Conservation (phyloP, 2,329 filamentous ascomycete genomes). For the Pyrenophora tritici-repentis region DNA sequence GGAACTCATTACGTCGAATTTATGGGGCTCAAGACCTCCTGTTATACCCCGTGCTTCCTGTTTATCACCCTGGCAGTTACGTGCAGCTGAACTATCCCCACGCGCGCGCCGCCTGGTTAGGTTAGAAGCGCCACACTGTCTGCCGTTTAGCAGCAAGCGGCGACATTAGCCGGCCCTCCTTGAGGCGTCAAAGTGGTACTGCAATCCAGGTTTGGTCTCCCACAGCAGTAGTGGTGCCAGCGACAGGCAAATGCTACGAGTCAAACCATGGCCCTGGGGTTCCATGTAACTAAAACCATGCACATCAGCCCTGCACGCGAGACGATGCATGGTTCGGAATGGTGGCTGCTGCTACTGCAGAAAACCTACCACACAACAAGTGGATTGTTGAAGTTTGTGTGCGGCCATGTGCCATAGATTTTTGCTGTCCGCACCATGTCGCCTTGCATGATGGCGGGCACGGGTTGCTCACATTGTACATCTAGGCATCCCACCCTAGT, state of each 20-base stretch:
- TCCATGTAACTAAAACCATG: conserved; percentile 10
- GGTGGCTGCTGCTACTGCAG: conserved; percentile 1
- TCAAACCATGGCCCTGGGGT: conserved; percentile 19
- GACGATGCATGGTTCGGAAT: conserved; percentile 6
- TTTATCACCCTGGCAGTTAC: neutral
- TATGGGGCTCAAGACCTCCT: neutral
- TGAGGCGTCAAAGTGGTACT: conserved; percentile 5
- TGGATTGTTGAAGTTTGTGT: neutral
- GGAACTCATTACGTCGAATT: neutral
- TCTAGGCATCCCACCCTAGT: conserved; percentile 2
- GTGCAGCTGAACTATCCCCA: neutral
- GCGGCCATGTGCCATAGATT: neutral
- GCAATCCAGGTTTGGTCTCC: neutral
- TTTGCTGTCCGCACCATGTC: neutral
- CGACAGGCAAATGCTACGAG: conserved; percentile 9
- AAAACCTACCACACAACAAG: neutral
- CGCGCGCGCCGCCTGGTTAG: conserved; percentile 1
- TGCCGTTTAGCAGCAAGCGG: neutral
- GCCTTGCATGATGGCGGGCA: neutral
- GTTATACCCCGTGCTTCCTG: neutral
- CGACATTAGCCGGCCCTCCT: conserved; percentile 12
- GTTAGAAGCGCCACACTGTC: conserved; percentile 3
- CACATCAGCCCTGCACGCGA: conserved; percentile 23
- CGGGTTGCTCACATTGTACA: neutral
- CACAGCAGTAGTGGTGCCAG: neutral